phyloP scores from a whole-genome alignment of 768 basidiomycete species.

The Lactifluus echinatus region DNA sequence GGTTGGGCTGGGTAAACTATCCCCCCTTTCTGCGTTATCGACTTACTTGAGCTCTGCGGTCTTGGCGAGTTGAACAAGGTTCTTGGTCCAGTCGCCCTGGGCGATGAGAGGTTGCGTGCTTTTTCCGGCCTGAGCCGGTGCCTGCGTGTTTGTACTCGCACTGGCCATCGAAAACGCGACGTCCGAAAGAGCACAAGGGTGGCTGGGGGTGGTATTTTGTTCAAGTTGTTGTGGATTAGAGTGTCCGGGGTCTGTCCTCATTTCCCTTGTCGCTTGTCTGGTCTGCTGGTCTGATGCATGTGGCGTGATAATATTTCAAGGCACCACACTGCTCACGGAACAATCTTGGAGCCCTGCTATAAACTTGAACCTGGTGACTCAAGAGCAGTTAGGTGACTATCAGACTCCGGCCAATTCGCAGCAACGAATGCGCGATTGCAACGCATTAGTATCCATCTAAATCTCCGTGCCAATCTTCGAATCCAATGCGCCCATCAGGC shows the following conservation, averaged over 20 bases:
- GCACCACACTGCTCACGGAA: too few relatives aligned
- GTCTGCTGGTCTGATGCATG: too few relatives aligned
- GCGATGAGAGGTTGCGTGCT: slow-evolving; percentile 40
- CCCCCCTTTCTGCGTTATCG: too few relatives aligned
- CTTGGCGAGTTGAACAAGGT: slow-evolving; percentile 78
- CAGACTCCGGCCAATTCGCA: too few relatives aligned
- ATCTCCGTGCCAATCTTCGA: slow-evolving; percentile 8
- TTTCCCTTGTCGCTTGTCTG: too few relatives aligned
- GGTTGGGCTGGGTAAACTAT: too few relatives aligned
- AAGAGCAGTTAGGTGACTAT: too few relatives aligned
- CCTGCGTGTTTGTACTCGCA: slow-evolving; percentile 16
- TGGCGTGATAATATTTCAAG: too few relatives aligned
- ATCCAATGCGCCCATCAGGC: neutral
- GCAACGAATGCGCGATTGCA: too few relatives aligned
- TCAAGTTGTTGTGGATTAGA: too few relatives aligned
- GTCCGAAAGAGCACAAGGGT: slow-evolving; percentile 8
- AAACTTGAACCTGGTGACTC: too few relatives aligned
- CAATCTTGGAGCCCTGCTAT: too few relatives aligned
- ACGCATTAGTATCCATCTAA: neutral
- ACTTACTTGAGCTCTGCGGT: slow-evolving; percentile 83
- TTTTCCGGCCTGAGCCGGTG: slow-evolving; percentile 16
- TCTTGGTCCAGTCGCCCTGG: slow-evolving; percentile 80
- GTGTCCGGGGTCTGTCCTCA: slow-evolving; percentile 3
- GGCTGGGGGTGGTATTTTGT: slow-evolving; percentile 16
- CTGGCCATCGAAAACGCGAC: slow-evolving; percentile 12